phyloP scores from a whole-genome alignment of 257 asterid species.

The Paraleonurus japonicus region DNA sequence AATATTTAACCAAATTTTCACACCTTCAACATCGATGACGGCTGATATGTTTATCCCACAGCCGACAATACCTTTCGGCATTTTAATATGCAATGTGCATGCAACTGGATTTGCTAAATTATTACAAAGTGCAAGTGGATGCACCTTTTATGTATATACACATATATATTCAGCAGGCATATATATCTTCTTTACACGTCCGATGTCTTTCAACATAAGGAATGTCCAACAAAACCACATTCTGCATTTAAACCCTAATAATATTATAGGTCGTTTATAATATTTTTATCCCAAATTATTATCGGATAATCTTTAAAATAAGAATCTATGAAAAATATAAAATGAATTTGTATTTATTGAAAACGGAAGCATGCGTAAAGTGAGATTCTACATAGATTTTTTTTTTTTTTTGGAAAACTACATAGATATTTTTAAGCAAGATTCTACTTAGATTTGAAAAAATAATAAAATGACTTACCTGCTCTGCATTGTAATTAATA shows the following conservation, averaged over 20 bases:
- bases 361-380: slow-evolving; percentile 10
- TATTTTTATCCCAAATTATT: too few species aligned
- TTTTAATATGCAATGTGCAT: background rate
- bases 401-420: too few species aligned
- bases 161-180: background rate
- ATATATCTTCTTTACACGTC: background rate
- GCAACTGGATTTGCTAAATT: background rate
- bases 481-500: slow-evolving; percentile 6
- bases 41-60: too few species aligned
- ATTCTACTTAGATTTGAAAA: background rate
- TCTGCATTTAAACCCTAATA: too few species aligned
- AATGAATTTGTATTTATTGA: slow-evolving; percentile 5
- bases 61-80: background rate
- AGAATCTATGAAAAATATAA: background rate
- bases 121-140: background rate
- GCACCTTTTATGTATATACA: background rate
- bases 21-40: too few species aligned
- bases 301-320: too few species aligned
- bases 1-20: too few species aligned
- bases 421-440: too few species aligned
- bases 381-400: background rate
- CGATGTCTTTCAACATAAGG: background rate
- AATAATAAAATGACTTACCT: background rate
- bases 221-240: background rate
- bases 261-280: too few species aligned